Base-by-base conservation (phyloP, 2,329 filamentous ascomycete genomes). In the Elsinoe australis region DNA sequence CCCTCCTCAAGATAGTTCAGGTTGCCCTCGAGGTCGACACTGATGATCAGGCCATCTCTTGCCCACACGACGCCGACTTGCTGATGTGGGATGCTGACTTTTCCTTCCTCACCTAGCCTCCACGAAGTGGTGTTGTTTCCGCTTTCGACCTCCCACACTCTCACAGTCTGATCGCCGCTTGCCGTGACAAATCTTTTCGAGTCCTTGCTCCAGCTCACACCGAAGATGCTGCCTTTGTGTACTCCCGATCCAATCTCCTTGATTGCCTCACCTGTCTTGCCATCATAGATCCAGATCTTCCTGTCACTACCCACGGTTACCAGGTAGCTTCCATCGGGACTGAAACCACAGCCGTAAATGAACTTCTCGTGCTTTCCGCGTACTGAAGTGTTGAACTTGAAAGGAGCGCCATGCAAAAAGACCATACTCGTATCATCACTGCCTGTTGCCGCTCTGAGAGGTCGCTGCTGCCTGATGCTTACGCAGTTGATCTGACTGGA, bases 11-110 rank as follows among this genome's bases (percentile, higher is more conserved):
- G 75, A 65, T 98, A 98, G 64, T 86, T 94, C 51, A 98, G 78
- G 62, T 95, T 86, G 18, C 92, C 92, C 44, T 82, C 81, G 15
- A 96, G 75, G 57, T 87, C 92, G 55, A 96, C 71, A 64, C 87
- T 94, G 64, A 98, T 89, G 54, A 98, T 80, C 52, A 95, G 72
- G 22, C 85, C 87, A 62, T 98, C 92, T 47, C 72, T 84, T 1
- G 89, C 87, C 81, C 88, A 94, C 7, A 92, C 87, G 4, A 98
- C 87, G 46, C 92, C 92, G 24, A 96, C 87, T 63, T 98, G 92
- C 66, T 98, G 92, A 62, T 95, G 78, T 3, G 76, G 75, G 29
- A 95, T 73, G 61, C 79, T 87, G 52, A 82, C 76, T 35, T 70
- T 71, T 12, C 82, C 82, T 33, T 89, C 83, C 24, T 78, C 79